Conservation (phyloP, 1,284 basidiomycete species). For the Cronartium quercuum region DNA sequence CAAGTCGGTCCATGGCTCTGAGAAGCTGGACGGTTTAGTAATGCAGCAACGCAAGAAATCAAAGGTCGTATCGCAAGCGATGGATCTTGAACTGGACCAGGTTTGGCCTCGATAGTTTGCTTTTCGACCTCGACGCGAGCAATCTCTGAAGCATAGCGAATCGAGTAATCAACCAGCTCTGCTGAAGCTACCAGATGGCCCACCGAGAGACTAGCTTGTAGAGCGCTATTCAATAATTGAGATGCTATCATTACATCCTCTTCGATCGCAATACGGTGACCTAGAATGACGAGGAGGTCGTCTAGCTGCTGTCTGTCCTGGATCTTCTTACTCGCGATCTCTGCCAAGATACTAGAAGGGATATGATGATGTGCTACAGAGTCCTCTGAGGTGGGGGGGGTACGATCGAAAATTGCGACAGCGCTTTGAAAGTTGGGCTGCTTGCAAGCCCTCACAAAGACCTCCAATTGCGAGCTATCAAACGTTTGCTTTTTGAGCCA, state of each 20-base stretch:
- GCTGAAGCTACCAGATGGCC: constrained; percentile 17
- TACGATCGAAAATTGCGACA: constrained; percentile 3
- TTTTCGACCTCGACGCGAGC: constrained; percentile 34
- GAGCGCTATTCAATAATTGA: constrained; percentile 24
- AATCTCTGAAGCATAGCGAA: constrained; percentile 30
- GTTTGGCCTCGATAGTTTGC: background rate
- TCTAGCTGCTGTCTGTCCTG: background rate
- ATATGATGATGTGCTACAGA: background rate
- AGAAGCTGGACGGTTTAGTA: constrained; percentile 15
- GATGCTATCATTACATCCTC: constrained; percentile 9
- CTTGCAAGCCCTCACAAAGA: constrained; percentile 11
- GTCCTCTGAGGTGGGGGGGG: background rate
- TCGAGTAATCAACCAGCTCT: constrained; percentile 25
- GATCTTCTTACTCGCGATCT: constrained; percentile 23
- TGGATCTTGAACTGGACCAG: background rate
- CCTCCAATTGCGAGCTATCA: constrained; percentile 4
- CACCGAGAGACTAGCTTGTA: constrained; percentile 24
- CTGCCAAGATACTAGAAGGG: constrained; percentile 28
- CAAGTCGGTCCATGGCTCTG: constrained; percentile 14
- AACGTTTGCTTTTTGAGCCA: constrained; percentile 26
- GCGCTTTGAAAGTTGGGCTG: constrained; percentile 16
- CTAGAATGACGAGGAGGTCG: constrained; percentile 12
- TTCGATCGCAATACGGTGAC: constrained; percentile 35
- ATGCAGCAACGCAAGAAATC: constrained; percentile 28
- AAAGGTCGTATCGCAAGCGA: constrained; percentile 24